Conservation (phyloP, 1,284 basidiomycete species). For the Salmacisia buchloeana region DNA sequence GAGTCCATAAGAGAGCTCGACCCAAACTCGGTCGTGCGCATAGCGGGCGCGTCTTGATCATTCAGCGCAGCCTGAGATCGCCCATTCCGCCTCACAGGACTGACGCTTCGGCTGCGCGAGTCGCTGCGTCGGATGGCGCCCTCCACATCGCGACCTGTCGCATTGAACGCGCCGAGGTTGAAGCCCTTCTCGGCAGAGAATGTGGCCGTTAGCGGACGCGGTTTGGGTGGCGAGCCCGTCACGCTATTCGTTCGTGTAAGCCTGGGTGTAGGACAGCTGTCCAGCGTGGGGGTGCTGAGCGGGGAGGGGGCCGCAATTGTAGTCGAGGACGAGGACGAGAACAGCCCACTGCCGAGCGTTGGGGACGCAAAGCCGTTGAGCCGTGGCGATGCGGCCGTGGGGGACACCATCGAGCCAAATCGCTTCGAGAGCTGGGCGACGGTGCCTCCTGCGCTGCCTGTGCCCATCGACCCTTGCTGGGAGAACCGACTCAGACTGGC, state of each 20-base stretch:
- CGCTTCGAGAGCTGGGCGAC: constrained; percentile 36
- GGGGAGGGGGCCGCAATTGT: constrained; percentile 11
- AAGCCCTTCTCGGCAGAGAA: constrained; percentile 22
- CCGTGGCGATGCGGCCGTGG: background rate
- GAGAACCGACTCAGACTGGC: constrained; percentile 6
- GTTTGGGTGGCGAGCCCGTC: constrained; percentile 26
- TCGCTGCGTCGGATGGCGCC: constrained; percentile 13
- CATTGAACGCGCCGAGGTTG: constrained; percentile 30
- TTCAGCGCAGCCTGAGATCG: background rate
- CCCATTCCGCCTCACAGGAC: constrained; percentile 21
- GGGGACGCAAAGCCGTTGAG: background rate
- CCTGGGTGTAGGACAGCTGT: background rate
- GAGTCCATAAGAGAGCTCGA: too few species aligned
- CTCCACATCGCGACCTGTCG: constrained; percentile 11
- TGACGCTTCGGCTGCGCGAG: constrained; percentile 31
- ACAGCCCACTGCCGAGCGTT: background rate
- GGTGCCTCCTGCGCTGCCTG: constrained; percentile 29
- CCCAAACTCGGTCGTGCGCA: too few species aligned
- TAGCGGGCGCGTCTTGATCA: too few species aligned
- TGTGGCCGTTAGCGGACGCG: constrained; percentile 30
- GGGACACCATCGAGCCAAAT: constrained; percentile 10
- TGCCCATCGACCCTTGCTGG: constrained; percentile 1
- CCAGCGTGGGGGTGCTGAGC: constrained; percentile 1
- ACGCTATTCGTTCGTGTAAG: constrained; percentile 20
- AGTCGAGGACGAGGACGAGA: background rate